A percentile compares a stretch with the other conserved stretches of the same genome.
Conservation (phyloP, 73 alveolate species). For the Paramecium sonneborni region DNA sequence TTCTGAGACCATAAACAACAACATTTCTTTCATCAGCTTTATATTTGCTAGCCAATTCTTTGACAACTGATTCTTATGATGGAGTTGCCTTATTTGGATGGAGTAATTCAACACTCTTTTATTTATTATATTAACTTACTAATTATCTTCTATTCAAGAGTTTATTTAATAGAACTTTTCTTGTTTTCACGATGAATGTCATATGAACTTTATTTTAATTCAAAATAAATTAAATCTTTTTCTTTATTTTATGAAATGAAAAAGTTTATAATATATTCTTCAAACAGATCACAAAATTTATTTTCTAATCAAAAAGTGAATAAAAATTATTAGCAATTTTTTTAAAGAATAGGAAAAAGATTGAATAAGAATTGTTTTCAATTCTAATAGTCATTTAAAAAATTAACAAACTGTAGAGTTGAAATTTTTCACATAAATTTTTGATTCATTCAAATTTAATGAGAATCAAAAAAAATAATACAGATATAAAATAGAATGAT, state of each 20-base stretch:
- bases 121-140: not conserved
- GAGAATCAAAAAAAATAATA: too few relatives aligned
- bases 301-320: not conserved
- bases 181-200: slow-evolving; percentile 69
- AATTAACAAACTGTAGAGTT: too few relatives aligned
- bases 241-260: slow-evolving; percentile 8
- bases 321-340: too few relatives aligned
- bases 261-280: not conserved
- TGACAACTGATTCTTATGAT: slow-evolving; percentile 85
- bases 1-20: slow-evolving; percentile 86
- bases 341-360: too few relatives aligned
- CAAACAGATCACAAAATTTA: not conserved
- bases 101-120: slow-evolving; percentile 77
- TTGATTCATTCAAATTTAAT: too few relatives aligned
- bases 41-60: slow-evolving; percentile 77
- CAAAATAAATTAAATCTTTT: slow-evolving; percentile 52
- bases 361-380: too few relatives aligned
- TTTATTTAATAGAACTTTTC: slow-evolving; percentile 79
- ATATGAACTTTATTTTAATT: slow-evolving; percentile 18
- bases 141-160: slow-evolving; percentile 80
- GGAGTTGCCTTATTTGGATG: slow-evolving; percentile 87
- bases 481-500: too few relatives aligned
- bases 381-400: too few relatives aligned
- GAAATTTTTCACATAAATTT: too few relatives aligned
- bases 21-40: slow-evolving; percentile 81